Evolutionary conservation across 345 rosid genomes (phyloP), one percentile per base, ranked within the genome.

Genomic region (Citrus reticulata): DNA sequence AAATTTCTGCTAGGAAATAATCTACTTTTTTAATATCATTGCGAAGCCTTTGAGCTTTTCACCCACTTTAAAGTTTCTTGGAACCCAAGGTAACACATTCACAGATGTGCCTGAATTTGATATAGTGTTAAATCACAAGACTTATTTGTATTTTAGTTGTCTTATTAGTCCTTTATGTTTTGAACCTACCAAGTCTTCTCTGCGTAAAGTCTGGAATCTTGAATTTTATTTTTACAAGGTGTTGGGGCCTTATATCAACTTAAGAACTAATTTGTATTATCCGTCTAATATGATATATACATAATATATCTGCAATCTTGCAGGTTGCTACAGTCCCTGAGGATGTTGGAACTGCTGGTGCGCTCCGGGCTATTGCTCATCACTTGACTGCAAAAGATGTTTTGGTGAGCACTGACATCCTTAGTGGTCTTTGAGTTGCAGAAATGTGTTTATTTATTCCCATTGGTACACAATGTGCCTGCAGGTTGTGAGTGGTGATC

Each of bases 401-500:
- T 83, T 82, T 96, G 97, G 99, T 96, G 63, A 82, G 92, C 74
- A 68, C 69, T 70, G 7, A n/a, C 24, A 17, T 77, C 70, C 49
- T 67, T 46, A 16, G 16, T 81, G 40, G 57, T 80, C 64, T 81
- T 76, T 75, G 67, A 74, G 60, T 76, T 80, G 35, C 71, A 39
- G 27, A 7, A 40, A 68, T 55, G 51, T 46, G 63, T 35, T 65
- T 76, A 11, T 29, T 79, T 75, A 34, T 46, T 6, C 32, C 32
- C 68, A 61, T 34, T 78, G 70, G 25, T 61, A 14, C 30, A 75
- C 60, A 74, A 80, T 79, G 60, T 72, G 81, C 81, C 72, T 71
- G 79, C 90, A 96, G 98, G 95, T 93, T 30, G 87, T 96, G 80
- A 93, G 97, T 85, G 99, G 98, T 81, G 99, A 96, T 88, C 93